Evolutionary conservation across 176 grass and related monocot species (phyloP).

Genomic region (Tuctoria greenei): DNA sequence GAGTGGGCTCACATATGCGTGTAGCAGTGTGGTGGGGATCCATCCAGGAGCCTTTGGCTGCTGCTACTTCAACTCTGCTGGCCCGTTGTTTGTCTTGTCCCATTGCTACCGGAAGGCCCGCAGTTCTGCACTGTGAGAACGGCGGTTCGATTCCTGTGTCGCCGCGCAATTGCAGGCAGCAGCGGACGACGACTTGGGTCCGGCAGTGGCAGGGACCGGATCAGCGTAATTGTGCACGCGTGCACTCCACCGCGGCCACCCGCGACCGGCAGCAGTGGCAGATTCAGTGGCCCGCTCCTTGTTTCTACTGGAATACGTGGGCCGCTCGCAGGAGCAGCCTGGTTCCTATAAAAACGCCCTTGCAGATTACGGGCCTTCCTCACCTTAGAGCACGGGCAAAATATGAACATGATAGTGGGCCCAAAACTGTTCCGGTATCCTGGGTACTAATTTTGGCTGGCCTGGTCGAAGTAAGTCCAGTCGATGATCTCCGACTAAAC

Average conservation of each 20-base stretch:
- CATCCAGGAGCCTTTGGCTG: background rate
- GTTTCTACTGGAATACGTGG: too few relatives aligned
- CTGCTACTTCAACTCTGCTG: too few relatives aligned
- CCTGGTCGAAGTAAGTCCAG: too few relatives aligned
- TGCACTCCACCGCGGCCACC: background rate
- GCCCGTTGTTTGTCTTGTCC: too few relatives aligned
- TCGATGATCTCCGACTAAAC: too few relatives aligned
- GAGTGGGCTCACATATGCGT: background rate
- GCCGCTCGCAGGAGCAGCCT: too few relatives aligned
- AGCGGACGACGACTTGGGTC: background rate
- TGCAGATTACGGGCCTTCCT: too few relatives aligned
- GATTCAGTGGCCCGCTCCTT: background rate
- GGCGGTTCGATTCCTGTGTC: background rate
- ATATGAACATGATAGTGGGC: too few relatives aligned
- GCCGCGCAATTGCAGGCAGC: background rate
- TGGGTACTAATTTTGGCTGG: too few relatives aligned
- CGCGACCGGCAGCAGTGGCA: background rate
- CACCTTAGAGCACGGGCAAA: too few relatives aligned
- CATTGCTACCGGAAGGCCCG: background rate
- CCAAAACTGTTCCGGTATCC: too few relatives aligned
- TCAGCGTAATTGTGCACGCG: background rate
- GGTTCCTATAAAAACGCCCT: too few relatives aligned
- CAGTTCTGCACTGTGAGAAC: background rate
- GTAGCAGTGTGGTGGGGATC: background rate
- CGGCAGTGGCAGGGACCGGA: background rate